Evolutionary conservation across 305 asterid species (phyloP).

Genomic region (Fraxinus dipetala): DNA sequence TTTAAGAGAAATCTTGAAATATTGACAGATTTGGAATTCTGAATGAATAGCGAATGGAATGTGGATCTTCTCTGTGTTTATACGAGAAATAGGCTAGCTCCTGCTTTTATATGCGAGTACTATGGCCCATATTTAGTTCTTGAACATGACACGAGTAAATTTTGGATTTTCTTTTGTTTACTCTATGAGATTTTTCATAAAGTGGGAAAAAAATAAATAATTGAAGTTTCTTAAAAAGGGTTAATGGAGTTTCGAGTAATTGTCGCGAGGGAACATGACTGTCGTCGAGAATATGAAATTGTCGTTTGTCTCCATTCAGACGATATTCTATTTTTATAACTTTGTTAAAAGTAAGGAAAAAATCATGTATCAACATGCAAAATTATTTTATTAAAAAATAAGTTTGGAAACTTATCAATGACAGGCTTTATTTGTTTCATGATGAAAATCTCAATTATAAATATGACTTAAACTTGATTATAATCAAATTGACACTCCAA

Average conservation of each 20-base stretch:
- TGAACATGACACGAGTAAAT: constrained; percentile 29
- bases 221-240: constrained; percentile 30
- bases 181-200: constrained; percentile 7
- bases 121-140: constrained; percentile 37
- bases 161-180: constrained; percentile 1
- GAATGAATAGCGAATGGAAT: constrained; percentile 22
- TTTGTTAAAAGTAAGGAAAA: too few species aligned
- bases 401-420: too few species aligned
- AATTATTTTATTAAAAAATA: too few species aligned
- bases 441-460: too few species aligned
- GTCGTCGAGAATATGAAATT: constrained; percentile 34
- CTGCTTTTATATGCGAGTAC: constrained; percentile 10
- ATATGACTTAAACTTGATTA: too few species aligned
- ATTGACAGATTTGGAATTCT: constrained; percentile 17
- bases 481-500: too few species aligned
- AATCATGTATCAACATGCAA: too few species aligned
- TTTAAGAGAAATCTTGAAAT: constrained; percentile 9
- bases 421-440: too few species aligned
- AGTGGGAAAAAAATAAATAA: constrained; percentile 19
- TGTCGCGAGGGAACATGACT: constrained; percentile 44
- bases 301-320: constrained; percentile 25
- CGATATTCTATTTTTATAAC: background rate
- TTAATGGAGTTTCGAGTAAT: constrained; percentile 36
- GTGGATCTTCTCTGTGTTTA: constrained; percentile 22
- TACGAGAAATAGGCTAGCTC: constrained; percentile 2